phyloP scores from a whole-genome alignment of 257 asterid genomes.

The Catharanthus roseus region DNA sequence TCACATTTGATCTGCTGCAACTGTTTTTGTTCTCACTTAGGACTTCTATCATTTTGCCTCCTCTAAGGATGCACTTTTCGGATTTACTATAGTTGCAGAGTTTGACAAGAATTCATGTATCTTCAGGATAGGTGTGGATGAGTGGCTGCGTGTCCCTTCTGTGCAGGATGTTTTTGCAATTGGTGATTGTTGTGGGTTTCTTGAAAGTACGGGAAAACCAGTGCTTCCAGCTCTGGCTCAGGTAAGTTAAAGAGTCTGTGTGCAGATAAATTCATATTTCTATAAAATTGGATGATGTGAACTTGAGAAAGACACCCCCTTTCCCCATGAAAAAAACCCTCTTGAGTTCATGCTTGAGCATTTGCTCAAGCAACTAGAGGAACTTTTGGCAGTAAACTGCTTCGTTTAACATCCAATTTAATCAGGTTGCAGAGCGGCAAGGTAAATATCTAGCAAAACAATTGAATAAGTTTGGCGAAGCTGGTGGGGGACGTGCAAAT shows the following conservation, averaged over 20 bases:
- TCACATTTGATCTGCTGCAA: not conserved
- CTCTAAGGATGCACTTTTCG: not conserved
- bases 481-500: constrained; percentile 72
- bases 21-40: not conserved
- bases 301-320: too few species aligned
- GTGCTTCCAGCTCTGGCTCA: constrained; percentile 99
- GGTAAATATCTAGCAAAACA: constrained; percentile 69
- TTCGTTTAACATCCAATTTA: not conserved
- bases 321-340: too few species aligned
- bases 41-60: not conserved
- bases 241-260: constrained; percentile 27
- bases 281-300: not conserved
- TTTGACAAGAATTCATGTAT: constrained; percentile 6
- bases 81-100: not conserved
- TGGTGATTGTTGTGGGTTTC: constrained; percentile 96
- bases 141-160: constrained; percentile 82
- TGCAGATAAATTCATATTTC: too few species aligned
- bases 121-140: constrained; percentile 90
- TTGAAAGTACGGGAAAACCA: constrained; percentile 79
- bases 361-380: not conserved
- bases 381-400: not conserved
- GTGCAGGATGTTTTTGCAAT: constrained; percentile 77
- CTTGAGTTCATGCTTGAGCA: not conserved
- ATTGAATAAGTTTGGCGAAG: constrained; percentile 59
- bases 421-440: constrained; percentile 93